Percentiles rank a stretch among this genome's conserved stretches.
Conservation (phyloP, 805 yeast species). For the Nakazawaea peltata region DNA sequence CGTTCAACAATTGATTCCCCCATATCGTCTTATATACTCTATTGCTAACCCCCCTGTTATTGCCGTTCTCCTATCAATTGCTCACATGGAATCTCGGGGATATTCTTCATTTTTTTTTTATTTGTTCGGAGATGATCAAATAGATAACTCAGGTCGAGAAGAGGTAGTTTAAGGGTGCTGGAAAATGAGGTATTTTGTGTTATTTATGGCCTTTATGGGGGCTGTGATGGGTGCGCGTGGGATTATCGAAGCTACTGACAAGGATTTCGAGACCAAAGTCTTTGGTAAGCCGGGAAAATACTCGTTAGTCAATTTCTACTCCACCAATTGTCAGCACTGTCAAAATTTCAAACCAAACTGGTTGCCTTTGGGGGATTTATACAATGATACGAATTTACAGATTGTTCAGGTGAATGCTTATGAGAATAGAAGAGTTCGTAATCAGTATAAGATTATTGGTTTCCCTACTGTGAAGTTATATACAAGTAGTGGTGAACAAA, state of each 20-base stretch:
- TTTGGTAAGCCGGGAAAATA: slow-evolving; percentile 20
- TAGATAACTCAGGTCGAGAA: too few relatives aligned
- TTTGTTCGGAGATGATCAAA: too few relatives aligned
- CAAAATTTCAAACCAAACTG: slow-evolving; percentile 35
- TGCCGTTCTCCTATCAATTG: not conserved
- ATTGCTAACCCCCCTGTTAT: not conserved
- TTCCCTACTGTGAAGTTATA: slow-evolving; percentile 42
- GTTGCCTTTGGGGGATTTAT: slow-evolving; percentile 34
- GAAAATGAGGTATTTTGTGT: too few relatives aligned
- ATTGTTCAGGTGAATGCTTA: slow-evolving; percentile 28
- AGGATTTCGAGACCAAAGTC: slow-evolving; percentile 16
- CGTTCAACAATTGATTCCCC: not conserved
- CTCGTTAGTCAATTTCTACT: slow-evolving; percentile 39
- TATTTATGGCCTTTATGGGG: too few relatives aligned
- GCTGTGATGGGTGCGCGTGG: too few relatives aligned
- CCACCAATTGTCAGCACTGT: slow-evolving; percentile 39
- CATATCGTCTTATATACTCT: not conserved
- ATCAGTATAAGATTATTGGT: slow-evolving; percentile 29
- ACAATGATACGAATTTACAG: slow-evolving; percentile 26
- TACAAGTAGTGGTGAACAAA: slow-evolving; percentile 27
- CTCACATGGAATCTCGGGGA: too few relatives aligned
- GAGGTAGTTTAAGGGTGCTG: too few relatives aligned
- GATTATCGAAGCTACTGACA: slow-evolving; percentile 16
- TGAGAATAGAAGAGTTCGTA: slow-evolving; percentile 25
- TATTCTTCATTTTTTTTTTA: too few relatives aligned